These are phyloP conservation scores for Chenopodium quinoa DNA, from an alignment of 148 eudicot genomes.

Conservation along the genomic window DNA sequence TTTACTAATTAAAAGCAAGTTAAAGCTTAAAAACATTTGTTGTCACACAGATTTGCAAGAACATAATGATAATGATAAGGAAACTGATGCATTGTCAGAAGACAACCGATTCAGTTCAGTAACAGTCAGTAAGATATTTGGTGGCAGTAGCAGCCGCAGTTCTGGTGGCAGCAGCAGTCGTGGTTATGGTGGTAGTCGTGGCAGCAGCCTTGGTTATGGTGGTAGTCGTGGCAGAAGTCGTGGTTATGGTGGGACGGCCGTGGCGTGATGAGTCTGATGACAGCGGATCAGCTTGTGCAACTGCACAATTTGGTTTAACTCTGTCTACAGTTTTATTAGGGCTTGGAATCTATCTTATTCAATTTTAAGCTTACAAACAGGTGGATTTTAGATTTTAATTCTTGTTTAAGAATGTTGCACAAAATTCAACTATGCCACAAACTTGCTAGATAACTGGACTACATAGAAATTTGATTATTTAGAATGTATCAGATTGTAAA, in stretches of 20 bases:
- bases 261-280: no score
- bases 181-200: not conserved
- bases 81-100: no score
- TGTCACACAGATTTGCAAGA: not conserved
- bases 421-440: no score
- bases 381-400: not conserved
- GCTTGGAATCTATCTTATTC: not conserved
- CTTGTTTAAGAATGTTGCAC: no score
- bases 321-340: not conserved
- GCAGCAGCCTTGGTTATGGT: not conserved
- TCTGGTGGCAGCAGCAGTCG: not conserved
- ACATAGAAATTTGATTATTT: no score
- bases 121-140: not conserved
- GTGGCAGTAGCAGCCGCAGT: not conserved
- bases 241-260: not conserved
- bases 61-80: not conserved
- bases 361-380: not conserved
- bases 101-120: no score
- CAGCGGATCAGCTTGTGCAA: slow-evolving; percentile 4
- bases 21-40: not conserved
- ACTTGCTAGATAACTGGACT: no score
- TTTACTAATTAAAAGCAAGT: no score
- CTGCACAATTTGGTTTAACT: not conserved
- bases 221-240: not conserved
- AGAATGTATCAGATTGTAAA: no score